phyloP scores from a whole-genome alignment of 441 rosid species.

The Euphorbia celastroides region DNA sequence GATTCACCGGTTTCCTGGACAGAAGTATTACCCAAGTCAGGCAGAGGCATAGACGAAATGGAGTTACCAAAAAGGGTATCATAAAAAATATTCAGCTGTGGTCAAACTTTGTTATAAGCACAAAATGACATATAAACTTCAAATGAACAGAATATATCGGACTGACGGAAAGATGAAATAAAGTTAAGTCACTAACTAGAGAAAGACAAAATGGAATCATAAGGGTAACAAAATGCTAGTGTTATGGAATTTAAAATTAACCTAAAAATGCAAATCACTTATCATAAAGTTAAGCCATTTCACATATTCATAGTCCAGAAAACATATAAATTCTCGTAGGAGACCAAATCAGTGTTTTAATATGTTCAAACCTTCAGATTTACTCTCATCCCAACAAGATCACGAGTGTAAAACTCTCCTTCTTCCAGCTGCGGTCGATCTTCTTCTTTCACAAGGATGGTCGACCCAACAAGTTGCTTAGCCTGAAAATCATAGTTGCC shows the following conservation, averaged over 20 bases:
- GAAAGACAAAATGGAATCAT: not conserved
- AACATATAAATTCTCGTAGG: not conserved
- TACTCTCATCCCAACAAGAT: slow-evolving; percentile 85
- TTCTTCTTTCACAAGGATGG: slow-evolving; percentile 65
- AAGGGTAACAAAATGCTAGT: not conserved
- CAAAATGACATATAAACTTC: not conserved
- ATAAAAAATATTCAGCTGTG: not conserved
- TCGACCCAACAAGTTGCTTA: slow-evolving; percentile 74
- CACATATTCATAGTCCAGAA: not conserved
- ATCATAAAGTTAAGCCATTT: not conserved
- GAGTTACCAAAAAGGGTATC: slow-evolving; percentile 3
- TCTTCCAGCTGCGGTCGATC: slow-evolving; percentile 81
- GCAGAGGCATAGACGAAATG: not conserved
- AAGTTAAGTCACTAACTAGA: not conserved
- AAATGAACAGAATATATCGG: not conserved
- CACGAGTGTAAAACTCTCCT: slow-evolving; percentile 76
- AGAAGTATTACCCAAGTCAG: slow-evolving; percentile 2
- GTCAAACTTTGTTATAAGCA: not conserved
- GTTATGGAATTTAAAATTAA: not conserved
- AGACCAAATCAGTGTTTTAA: not conserved
- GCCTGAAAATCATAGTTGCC: slow-evolving; percentile 42
- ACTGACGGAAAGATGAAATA: not conserved
- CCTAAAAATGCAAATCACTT: not conserved
- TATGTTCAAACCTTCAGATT: slow-evolving; percentile 53
- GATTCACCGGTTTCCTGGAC: slow-evolving; percentile 67